Conservation (phyloP, 345 rosid genomes). For the Erodium maritimum region DNA sequence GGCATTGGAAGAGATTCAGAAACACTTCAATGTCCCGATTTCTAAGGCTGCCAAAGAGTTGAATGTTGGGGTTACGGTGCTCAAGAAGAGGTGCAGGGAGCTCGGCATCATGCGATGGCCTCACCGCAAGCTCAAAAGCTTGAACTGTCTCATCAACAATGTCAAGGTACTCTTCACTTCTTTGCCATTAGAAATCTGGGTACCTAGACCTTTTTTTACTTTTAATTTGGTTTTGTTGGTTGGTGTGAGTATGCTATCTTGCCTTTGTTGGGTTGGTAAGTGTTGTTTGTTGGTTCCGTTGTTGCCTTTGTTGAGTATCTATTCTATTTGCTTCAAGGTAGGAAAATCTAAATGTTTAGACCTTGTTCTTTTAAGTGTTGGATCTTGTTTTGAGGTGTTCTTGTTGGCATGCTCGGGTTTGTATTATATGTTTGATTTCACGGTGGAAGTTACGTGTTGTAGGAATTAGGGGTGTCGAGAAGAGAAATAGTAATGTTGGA, state of each 20-base stretch:
- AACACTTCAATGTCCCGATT: conserved; percentile 49
- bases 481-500: conserved; percentile 44
- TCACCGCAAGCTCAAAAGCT: conserved; percentile 62
- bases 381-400: no score
- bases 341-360: no score
- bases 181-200: no score
- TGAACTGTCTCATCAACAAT: conserved; percentile 49
- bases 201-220: no score
- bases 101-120: conserved; percentile 72
- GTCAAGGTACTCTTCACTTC: conserved; percentile 35
- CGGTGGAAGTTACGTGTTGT: background rate
- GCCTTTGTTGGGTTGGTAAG: no score
- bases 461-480: conserved; percentile 16
- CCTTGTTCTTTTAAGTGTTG: no score
- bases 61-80: conserved; percentile 50
- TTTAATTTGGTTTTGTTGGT: no score
- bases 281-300: no score
- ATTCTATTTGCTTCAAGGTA: no score
- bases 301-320: no score
- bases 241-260: no score
- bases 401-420: no score
- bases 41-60: conserved; percentile 56
- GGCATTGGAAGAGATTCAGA: conserved; percentile 29
- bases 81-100: conserved; percentile 75
- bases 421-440: background rate